Conservation (phyloP, 1,139 yeast species). For the Lodderomyces margitis region DNA sequence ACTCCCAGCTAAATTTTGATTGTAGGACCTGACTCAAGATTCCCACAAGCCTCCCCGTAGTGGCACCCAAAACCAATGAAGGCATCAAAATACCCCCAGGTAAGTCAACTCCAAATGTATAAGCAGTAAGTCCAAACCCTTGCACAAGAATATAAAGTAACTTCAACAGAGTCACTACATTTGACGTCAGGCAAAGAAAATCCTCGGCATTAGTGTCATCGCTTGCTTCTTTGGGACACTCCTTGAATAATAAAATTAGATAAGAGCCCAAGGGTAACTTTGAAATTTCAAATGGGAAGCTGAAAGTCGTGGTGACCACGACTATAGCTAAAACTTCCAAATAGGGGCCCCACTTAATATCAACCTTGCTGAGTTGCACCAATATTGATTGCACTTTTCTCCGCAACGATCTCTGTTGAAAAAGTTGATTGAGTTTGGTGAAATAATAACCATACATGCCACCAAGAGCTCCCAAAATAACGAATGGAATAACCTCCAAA, state of each 20-base stretch:
- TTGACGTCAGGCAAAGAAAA: conserved; percentile 37
- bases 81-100: conserved; percentile 83
- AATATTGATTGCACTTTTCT: conserved; percentile 19
- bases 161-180: conserved; percentile 28
- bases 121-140: conserved; percentile 58
- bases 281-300: conserved; percentile 56
- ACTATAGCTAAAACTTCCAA: conserved; percentile 52
- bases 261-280: conserved; percentile 56
- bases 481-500: conserved; percentile 67
- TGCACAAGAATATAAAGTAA: conserved; percentile 46
- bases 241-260: conserved; percentile 59
- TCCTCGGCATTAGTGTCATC: conserved; percentile 21
- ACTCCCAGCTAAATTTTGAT: conserved; percentile 34
- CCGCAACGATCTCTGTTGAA: conserved; percentile 19
- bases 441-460: conserved; percentile 64
- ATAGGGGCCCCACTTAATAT: conserved; percentile 22
- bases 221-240: conserved; percentile 42
- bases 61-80: conserved; percentile 67
- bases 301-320: conserved; percentile 49
- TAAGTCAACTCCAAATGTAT: conserved; percentile 61
- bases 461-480: conserved; percentile 64
- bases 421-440: conserved; percentile 45
- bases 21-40: conserved; percentile 54
- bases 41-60: conserved; percentile 68
- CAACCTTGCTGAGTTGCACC: conserved; percentile 17